Evolutionary conservation across 768 basidiomycete genomes (phyloP), one percentile per base, ranked within the genome.

Genomic region (Lactarius sanguifluus): DNA sequence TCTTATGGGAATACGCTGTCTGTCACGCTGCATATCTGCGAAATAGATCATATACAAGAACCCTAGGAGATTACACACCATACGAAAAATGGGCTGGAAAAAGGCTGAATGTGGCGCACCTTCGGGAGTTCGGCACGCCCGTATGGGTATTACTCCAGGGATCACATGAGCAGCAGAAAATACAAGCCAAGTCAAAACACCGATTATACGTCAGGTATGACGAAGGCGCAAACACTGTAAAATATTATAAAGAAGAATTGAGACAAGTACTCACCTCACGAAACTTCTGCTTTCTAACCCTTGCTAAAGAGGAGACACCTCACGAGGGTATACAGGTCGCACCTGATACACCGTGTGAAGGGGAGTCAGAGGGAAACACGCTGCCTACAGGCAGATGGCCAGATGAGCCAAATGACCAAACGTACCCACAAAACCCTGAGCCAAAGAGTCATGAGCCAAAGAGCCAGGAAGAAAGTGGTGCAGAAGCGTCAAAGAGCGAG

Each of bases 31-130:
- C 45, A 5, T 47, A 47, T 23, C 8, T 47, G 0, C 0, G 45
- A 10, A 47, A 47, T 4, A 6, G 10, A 1, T 8, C 45, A 9
- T 23, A n/a, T 5, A 47, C n/a, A 0, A 23, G 0, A 1, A 1
- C n/a, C 0, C 3, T 47, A 23, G 20, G 12, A 10, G n/a, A 5
- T 4, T 0, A 0, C 1, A 59, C 58, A 1, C 58, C 28, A 5
- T 59, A 43, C 25, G 16, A 59, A 3, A 2, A 2, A 2, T 59
- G 58, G 58, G 1, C 7, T 18, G 6, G 15, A 9, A 8, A 18
- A 3, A 40, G 7, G 25, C 58, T 28, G 0, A 3, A 43, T 3
- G 16, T 59, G 0, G 7, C 8, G 0, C 58, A 59, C 15, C 58
- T 59, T 13, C 7, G 25, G 0, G 25, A 59, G 10, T 59, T 59